Evolutionary conservation across 2,329 filamentous ascomycete species (phyloP).

Genomic region (Colletotrichum sp.): DNA sequence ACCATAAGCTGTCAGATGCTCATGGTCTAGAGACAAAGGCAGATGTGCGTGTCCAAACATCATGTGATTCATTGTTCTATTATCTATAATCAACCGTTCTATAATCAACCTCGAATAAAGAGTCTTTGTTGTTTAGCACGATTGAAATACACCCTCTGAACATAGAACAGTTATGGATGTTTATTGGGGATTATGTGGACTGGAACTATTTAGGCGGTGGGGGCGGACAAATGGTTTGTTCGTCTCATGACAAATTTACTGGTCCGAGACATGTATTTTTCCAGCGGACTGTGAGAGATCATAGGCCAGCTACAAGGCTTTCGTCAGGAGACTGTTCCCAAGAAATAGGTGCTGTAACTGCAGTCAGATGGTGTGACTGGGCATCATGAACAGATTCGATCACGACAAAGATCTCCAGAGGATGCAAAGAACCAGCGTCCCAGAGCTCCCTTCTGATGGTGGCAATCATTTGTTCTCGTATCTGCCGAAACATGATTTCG

Average conservation of each 20-base stretch:
- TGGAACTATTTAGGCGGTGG: background rate
- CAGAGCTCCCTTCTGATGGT: background rate
- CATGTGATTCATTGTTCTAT: background rate
- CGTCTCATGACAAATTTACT: background rate
- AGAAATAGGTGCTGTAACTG: background rate
- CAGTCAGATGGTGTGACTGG: background rate
- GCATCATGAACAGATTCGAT: background rate
- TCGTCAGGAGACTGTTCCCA: background rate
- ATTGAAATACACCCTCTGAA: background rate
- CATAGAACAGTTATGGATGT: background rate
- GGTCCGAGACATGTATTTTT: background rate
- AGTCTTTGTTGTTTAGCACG: fast-evolving
- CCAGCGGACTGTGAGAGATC: background rate
- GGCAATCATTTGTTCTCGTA: background rate
- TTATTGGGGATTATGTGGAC: background rate
- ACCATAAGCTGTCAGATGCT: background rate
- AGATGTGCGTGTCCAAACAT: background rate
- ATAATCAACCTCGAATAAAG: background rate
- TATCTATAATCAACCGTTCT: background rate
- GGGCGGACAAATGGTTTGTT: background rate
- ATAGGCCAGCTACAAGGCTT: background rate
- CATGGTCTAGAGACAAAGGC: background rate
- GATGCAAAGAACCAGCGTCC: background rate
- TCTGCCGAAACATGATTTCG: background rate
- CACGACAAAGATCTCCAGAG: background rate